Base-by-base conservation (phyloP, 306 rosid species). In the Oxytropis ochrocephala region DNA sequence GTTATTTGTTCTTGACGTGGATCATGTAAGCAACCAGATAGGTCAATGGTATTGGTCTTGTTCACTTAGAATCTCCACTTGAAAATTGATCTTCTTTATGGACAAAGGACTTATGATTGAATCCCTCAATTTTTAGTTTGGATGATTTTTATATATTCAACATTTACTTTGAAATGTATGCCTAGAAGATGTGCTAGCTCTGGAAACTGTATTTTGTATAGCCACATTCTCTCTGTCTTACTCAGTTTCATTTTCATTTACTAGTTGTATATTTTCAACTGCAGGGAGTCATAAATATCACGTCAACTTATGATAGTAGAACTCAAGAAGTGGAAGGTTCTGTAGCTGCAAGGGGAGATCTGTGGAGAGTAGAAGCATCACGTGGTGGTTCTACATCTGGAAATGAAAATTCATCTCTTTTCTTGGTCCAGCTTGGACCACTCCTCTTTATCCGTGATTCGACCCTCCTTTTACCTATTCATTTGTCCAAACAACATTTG, bases 291-390 rank as follows among this genome's bases (percentile, higher is more conserved):
- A 56, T 91, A 67, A 95, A 91, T 79, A 5, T 88, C 39, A 78
- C 99, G 1, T 86, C 99, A 57, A 91, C 89, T 30, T 95, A 87
- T 72, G 97, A 95, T 76, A 89, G 91, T 73, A 89, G 97, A 85
- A 84, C 96, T 48, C 87, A 77, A 36, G 96, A 87, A 59, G 86
- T 89, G 33, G 97, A 95, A 73, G 86, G 88, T 69, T 89, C 97
- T 75, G 21, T 91, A 72, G 92, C 78, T 77, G 97, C 99, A 54
- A 85, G 95, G 83, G 99, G 99, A 73, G 97, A 89, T 81, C 75
- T 91, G 49, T 95, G 99, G 99, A 91, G 99, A 79, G 85, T 91
- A 39, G 99, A 95, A 81, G 96, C 97, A 57, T 91, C 99, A 2
- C 90, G 78, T 56, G 93, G 91, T 14, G 75, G 92, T 73, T 85